Base-by-base conservation (phyloP, 352 stramenopile genomes). In the Globisporangium nodosum region DNA sequence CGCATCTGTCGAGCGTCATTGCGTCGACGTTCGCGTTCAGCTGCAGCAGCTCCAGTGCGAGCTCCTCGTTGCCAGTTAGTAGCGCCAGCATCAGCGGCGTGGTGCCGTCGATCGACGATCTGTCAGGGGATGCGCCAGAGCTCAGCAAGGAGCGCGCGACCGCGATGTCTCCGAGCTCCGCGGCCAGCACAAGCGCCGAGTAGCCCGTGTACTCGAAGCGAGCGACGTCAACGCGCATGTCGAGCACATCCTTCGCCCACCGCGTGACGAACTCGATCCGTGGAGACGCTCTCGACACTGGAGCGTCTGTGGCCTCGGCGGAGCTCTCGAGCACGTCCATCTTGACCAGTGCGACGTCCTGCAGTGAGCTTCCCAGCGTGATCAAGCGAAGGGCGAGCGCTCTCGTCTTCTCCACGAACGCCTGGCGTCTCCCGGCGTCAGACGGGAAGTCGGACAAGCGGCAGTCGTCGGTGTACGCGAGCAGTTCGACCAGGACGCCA, bases 1-100 rank as follows among this genome's bases (percentile, higher is more conserved):
- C 81, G 1, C 64, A 43, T 0, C 64, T 73, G 40, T 87, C 75
- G 0, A 52, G 62, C 1, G 79, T 89, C 24, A 90, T 84, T 6
- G 76, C 73, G 50, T 91, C 69, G 7, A 90, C 52, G 16, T 77
- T 58, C 0, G 80, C 77, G 13, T 63, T 60, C 13, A 63, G 61
- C 1, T 59, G 21, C 8, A 85, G 60, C 9, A 88, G 49, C 35
- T 63, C 56, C 15, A 58, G 52, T 0, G 69, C 51, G 18, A 84
- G 63, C 52, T 63, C 60, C 61, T 69, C 64, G 6, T 84, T 69
- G 3, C 76, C 74, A 13, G 70, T 70, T 18, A 88, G 54, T 4
- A 90, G 69, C 3, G 79, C 74, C 20, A 82, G 56, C 79, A 90
- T 90, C 5, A 93, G 54, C 6, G 76, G 70, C 0, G 74, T 88